phyloP scores from a whole-genome alignment of 371 early-diverging fungal species.

The Mucor saturninus region DNA sequence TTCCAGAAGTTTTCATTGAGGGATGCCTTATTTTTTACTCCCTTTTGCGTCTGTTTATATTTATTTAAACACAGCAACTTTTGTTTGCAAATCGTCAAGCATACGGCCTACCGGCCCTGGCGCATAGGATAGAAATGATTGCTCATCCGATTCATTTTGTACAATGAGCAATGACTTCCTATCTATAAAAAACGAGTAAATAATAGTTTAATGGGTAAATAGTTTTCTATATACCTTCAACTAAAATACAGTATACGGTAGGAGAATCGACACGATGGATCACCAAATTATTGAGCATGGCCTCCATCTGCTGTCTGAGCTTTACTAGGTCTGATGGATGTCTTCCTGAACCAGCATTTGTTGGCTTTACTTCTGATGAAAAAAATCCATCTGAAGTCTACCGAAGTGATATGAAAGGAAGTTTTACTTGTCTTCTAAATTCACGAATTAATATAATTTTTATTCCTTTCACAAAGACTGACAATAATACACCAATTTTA shows the following conservation, averaged over 20 bases:
- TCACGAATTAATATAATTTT: too few species aligned
- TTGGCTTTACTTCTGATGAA: slow-evolving; percentile 17
- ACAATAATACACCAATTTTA: too few species aligned
- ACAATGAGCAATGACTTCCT: slow-evolving; percentile 15
- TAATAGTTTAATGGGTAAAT: background rate
- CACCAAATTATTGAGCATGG: slow-evolving; percentile 17
- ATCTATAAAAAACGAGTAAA: slow-evolving; percentile 4
- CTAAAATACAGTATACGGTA: slow-evolving; percentile 16
- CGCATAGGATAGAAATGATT: slow-evolving; percentile 7
- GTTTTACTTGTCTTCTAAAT: too few species aligned
- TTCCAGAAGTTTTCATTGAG: too few species aligned
- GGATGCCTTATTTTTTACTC: too few species aligned
- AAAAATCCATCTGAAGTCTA: too few species aligned
- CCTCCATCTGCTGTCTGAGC: slow-evolving; percentile 18
- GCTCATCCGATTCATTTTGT: slow-evolving; percentile 16
- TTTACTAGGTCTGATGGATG: slow-evolving; percentile 6
- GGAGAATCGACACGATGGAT: background rate
- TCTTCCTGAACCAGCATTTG: slow-evolving; percentile 10
- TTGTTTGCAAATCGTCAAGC: too few species aligned
- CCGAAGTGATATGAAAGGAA: too few species aligned
- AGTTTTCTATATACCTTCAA: slow-evolving; percentile 14
- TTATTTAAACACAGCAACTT: too few species aligned
- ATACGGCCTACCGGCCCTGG: too few species aligned
- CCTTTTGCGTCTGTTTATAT: too few species aligned
- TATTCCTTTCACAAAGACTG: too few species aligned